Conservation (phyloP, 352 stramenopile genomes). For the Phytophthora litchii region DNA sequence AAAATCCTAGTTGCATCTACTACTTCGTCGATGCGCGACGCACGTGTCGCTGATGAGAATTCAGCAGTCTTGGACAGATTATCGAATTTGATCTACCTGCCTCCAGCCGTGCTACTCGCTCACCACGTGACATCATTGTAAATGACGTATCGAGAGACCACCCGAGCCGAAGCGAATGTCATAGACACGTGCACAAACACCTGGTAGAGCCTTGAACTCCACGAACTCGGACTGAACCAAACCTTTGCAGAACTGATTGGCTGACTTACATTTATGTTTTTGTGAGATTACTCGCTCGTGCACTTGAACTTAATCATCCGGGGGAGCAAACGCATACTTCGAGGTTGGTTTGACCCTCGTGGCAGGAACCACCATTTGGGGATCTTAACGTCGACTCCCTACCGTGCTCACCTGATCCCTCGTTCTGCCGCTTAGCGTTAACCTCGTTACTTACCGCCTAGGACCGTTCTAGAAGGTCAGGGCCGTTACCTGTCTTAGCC, state of each 20-base stretch:
- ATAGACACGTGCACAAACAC: conserved; percentile 1
- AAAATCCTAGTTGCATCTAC: conserved; percentile 5
- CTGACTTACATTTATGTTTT: conserved; percentile 15
- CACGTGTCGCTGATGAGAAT: not conserved
- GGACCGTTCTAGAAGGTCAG: conserved; percentile 7
- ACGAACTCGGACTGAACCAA: conserved; percentile 11
- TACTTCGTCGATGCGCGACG: conserved; percentile 1
- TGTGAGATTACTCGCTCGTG: conserved; percentile 2
- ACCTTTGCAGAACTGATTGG: conserved; percentile 1
- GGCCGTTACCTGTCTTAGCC: conserved; percentile 5
- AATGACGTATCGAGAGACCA: conserved; percentile 4
- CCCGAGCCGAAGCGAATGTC: conserved; percentile 5
- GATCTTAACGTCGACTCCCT: too few species aligned
- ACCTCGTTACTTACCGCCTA: not conserved
- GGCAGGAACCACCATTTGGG: not conserved
- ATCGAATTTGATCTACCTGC: conserved; percentile 7
- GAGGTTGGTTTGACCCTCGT: not conserved
- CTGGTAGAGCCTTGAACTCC: conserved; percentile 6
- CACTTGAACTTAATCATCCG: conserved; percentile 5
- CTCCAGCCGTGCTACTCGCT: not conserved
- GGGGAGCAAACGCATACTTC: conserved; percentile 11
- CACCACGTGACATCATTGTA: not conserved
- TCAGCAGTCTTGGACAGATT: conserved; percentile 14
- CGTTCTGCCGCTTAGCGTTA: not conserved
- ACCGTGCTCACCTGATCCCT: too few species aligned